These are phyloP conservation scores for Fraxinus baroniana DNA, from an alignment of 305 asterid species.

Conservation along the genomic window DNA sequence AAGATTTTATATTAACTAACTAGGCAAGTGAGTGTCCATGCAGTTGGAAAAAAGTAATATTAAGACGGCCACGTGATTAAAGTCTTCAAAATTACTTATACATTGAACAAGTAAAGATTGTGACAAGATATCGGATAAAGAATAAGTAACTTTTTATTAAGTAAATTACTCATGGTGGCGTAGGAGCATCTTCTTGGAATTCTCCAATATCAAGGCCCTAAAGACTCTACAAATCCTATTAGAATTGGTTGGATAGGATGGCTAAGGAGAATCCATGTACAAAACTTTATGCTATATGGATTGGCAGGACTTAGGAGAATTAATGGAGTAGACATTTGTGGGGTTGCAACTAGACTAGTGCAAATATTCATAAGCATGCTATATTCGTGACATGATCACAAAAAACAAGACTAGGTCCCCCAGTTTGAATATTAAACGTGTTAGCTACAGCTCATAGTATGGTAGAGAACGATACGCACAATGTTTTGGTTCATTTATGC, in stretches of 20 bases:
- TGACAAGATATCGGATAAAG: neutral
- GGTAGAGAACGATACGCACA: neutral
- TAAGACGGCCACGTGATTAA: neutral
- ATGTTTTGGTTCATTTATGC: no score
- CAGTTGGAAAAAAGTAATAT: neutral
- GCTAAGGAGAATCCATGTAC: slow-evolving; percentile 18
- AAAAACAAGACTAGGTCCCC: neutral
- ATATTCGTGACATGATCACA: neutral
- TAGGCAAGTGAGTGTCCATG: neutral
- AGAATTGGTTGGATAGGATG: slow-evolving; percentile 17
- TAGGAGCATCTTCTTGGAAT: neutral
- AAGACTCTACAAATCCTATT: neutral
- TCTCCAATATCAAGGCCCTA: neutral
- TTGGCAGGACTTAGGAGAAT: neutral
- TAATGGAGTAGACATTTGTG: slow-evolving; percentile 20
- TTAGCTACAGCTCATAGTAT: neutral
- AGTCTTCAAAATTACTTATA: neutral
- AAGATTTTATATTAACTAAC: neutral
- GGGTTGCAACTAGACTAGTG: slow-evolving; percentile 18
- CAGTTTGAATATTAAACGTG: neutral
- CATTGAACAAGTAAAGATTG: neutral
- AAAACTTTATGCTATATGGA: slow-evolving; percentile 18
- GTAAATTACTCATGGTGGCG: neutral
- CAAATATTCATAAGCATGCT: neutral
- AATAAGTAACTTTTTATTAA: no score